Conservation (phyloP, 202 grass and related monocot genomes). For the Carex sylvatica region DNA sequence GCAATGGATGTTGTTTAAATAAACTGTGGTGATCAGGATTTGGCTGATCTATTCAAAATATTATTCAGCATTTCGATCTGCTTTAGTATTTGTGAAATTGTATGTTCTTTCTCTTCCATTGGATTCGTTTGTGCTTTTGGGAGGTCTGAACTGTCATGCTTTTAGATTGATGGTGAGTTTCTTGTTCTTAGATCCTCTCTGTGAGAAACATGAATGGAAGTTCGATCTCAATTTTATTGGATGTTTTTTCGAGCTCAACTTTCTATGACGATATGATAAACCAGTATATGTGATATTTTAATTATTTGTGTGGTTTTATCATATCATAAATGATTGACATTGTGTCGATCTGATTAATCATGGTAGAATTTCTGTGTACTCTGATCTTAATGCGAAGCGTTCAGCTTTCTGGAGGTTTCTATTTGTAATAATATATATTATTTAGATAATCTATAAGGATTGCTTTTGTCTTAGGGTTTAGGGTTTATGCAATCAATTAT, state of each 20-base stretch:
- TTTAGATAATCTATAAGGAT: neutral
- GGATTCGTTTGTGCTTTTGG: neutral
- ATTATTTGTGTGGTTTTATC: neutral
- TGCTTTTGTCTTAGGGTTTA: slow-evolving; percentile 25
- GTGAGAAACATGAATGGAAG: neutral
- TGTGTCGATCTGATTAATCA: slow-evolving; percentile 3
- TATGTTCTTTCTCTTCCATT: neutral
- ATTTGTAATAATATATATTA: neutral
- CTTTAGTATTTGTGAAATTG: neutral
- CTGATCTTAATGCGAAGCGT: neutral
- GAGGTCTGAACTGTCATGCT: neutral
- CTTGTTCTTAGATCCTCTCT: neutral
- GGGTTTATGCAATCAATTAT: slow-evolving; percentile 24
- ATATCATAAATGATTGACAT: neutral
- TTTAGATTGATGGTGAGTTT: neutral
- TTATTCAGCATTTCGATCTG: slow-evolving; percentile 16
- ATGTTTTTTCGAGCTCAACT: neutral
- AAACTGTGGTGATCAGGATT: neutral
- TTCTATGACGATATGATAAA: neutral
- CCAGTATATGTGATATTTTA: slow-evolving; percentile 5
- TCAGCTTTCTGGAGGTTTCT: neutral
- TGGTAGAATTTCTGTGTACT: neutral
- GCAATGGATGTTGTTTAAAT: neutral
- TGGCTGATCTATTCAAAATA: slow-evolving; percentile 4
- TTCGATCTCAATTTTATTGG: neutral